Evolutionary conservation across 1,139 yeast species (phyloP).

Genomic region (Pichia sp.): DNA sequence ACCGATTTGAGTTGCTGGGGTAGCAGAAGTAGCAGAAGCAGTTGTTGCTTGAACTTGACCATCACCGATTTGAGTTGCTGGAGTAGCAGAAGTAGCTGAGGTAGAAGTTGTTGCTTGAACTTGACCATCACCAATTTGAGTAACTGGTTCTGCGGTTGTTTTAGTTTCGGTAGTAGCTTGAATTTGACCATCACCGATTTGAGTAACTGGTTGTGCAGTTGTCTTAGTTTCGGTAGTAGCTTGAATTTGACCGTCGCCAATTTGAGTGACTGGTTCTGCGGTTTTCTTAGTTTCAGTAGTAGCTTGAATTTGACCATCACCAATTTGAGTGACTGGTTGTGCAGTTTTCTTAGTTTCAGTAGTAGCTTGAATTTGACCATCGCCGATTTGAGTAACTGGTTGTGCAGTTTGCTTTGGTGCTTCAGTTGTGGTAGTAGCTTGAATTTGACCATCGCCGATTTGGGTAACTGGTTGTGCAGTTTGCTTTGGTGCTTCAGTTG

Average conservation of each 20-base stretch:
- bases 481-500: constrained; percentile 9
- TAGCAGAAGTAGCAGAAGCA: constrained; percentile 26
- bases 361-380: constrained; percentile 41
- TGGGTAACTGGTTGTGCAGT: constrained; percentile 17
- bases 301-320: constrained; percentile 43
- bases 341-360: constrained; percentile 28
- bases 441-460: constrained; percentile 28
- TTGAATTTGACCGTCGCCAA: constrained; percentile 42
- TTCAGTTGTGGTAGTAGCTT: constrained; percentile 29
- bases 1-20: constrained; percentile 34
- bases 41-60: constrained; percentile 36
- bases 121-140: constrained; percentile 40
- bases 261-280: constrained; percentile 30
- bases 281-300: constrained; percentile 27
- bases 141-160: constrained; percentile 23
- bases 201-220: constrained; percentile 29
- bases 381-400: constrained; percentile 38
- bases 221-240: constrained; percentile 24
- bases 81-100: constrained; percentile 26
- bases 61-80: constrained; percentile 38
- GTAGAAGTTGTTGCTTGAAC: constrained; percentile 31
- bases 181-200: constrained; percentile 39
- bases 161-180: constrained; percentile 32
- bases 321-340: constrained; percentile 35
- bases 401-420: constrained; percentile 26